Evolutionary conservation across 345 rosid genomes (phyloP).

Genomic region (Populus davidiana): DNA sequence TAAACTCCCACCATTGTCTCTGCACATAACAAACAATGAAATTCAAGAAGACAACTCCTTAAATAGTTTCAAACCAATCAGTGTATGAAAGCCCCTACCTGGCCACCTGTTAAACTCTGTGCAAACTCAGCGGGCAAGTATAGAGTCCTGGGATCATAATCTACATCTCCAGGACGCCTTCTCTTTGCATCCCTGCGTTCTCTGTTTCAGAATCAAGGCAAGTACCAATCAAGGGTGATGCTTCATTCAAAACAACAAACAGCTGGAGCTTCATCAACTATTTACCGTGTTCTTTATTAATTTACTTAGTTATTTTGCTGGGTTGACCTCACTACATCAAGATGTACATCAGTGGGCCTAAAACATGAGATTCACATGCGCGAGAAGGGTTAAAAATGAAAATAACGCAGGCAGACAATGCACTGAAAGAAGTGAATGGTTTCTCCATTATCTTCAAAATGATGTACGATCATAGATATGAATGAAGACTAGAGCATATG

Average conservation of each 20-base stretch:
- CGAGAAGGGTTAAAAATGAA: not conserved
- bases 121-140: constrained; percentile 85
- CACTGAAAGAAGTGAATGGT: not conserved
- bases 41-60: constrained; percentile 14
- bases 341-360: not conserved
- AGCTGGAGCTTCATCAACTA: not conserved
- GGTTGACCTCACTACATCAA: not conserved
- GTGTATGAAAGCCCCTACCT: constrained; percentile 43
- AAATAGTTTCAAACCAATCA: constrained; percentile 13
- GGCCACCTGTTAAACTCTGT: constrained; percentile 75
- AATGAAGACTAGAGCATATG: not conserved
- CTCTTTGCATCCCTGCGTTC: constrained; percentile 61
- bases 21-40: constrained; percentile 29
- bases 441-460: not conserved
- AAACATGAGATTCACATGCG: not conserved
- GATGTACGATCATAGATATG: not conserved
- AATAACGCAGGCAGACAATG: not conserved
- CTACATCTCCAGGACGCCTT: constrained; percentile 66
- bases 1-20: constrained; percentile 99
- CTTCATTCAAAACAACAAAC: not conserved
- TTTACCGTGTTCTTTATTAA: not conserved
- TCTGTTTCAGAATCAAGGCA: constrained; percentile 38
- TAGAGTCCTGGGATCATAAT: constrained; percentile 80
- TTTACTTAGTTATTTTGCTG: not conserved
- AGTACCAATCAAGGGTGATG: not conserved